Conservation (phyloP, 768 basidiomycete species). For the Leccinum subgranulosum region DNA sequence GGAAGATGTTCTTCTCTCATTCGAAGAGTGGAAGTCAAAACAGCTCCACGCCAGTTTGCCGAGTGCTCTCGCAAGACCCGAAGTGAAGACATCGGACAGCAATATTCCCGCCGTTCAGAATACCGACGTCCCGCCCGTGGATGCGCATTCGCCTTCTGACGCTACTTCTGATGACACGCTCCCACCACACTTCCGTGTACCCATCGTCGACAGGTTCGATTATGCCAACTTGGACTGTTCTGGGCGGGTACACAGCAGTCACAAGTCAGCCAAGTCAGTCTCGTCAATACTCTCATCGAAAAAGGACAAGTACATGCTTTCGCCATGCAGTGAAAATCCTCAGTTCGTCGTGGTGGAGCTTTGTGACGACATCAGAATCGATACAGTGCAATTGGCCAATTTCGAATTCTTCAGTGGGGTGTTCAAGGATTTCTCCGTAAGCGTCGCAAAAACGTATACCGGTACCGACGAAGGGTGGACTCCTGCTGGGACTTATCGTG, state of each 20-base stretch:
- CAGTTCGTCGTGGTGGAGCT: constrained; percentile 93
- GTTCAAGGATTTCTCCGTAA: constrained; percentile 87
- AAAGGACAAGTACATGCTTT: constrained; percentile 95
- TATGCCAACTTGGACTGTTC: constrained; percentile 93
- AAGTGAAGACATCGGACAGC: constrained; percentile 5
- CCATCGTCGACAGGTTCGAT: constrained; percentile 86
- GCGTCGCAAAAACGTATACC: constrained; percentile 79
- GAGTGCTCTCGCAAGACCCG: constrained; percentile 17
- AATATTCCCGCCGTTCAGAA: background rate
- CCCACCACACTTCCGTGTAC: constrained; percentile 67
- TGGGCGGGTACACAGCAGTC: constrained; percentile 84
- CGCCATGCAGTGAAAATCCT: constrained; percentile 63
- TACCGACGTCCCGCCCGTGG: constrained; percentile 4
- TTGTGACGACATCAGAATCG: constrained; percentile 96
- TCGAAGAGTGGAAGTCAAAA: constrained; percentile 86
- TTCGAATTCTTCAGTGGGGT: constrained; percentile 98
- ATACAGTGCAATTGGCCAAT: constrained; percentile 93
- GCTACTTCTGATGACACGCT: constrained; percentile 24
- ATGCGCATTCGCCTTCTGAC: constrained; percentile 15
- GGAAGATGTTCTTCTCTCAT: constrained; percentile 69
- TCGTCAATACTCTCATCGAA: constrained; percentile 84
- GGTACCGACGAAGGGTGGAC: constrained; percentile 63
- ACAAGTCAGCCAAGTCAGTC: constrained; percentile 77
- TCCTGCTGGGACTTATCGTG: constrained; percentile 71
- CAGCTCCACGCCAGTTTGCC: constrained; percentile 43